Evolutionary conservation across 2,329 filamentous ascomycete genomes (phyloP), one percentile per base, ranked within the genome.

Genomic region (Phyllosticta citrichinensis): DNA sequence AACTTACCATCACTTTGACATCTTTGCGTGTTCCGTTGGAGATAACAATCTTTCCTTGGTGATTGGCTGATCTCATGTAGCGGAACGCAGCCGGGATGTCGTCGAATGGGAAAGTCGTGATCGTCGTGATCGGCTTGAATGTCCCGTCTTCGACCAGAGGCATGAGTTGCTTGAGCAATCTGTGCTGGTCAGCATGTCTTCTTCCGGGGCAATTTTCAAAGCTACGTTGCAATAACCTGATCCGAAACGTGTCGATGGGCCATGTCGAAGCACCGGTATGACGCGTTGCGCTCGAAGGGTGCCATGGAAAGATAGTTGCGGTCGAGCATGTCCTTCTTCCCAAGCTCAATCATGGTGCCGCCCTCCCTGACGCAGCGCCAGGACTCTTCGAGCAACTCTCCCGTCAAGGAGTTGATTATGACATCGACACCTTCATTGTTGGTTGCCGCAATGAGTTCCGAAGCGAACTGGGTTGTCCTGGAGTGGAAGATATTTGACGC

Each of bases 281-380:
- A 53, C 14, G 24, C 52, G 57, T 59, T 59, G 2, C 52, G 25
- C 8, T 54, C 57, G 56, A 70, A 74, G 8, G 64, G 57, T 12
- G 56, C 59, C 69, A 70, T 71, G 57, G 35, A 24, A 20, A 60
- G 35, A 30, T 30, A 52, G 53, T 62, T 62, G 27, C 60, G 55
- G 5, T 58, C 60, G 1, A 62, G 50, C 5, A 63, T 53, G 9
- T 65, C 59, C 9, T 52, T 62, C 35, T 64, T 66, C 8, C 72
- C 72, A 56, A 75, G 69, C 24, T 73, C 69, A 14, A 75, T 62
- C 30, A 74, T 68, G 22, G 63, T 66, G 1, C 73, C 72, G 58
- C 67, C 70, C 17, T 63, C 33, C 1, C 68, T 66, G 22, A 68
- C 57, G 55, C 64, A 66, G 22, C 64, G 57, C 65, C 68, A 68